Conservation (phyloP, 176 grass and related monocot genomes). For the Rhynchospora breviuscula region DNA sequence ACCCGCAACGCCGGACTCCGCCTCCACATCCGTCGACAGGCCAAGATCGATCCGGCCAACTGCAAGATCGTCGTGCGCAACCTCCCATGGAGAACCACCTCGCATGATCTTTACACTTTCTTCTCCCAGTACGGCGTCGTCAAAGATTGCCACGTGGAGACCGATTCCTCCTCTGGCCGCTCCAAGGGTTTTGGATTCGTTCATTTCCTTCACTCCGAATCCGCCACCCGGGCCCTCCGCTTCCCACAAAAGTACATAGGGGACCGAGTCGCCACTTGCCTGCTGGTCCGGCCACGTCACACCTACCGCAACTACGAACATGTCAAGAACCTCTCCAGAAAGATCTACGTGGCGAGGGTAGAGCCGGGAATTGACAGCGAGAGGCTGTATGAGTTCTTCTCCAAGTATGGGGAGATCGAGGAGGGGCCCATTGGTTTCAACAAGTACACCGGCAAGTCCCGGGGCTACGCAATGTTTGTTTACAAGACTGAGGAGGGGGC, state of each 20-base stretch:
- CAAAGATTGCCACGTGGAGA: background rate
- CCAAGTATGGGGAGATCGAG: conserved; percentile 46
- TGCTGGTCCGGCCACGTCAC: background rate
- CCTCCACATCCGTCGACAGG: background rate
- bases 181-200: conserved; percentile 1
- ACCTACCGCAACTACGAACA: background rate
- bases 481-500: conserved; percentile 41
- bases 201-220: background rate
- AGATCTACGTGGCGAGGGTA: background rate
- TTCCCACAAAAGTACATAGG: background rate
- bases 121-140: background rate
- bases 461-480: conserved; percentile 44
- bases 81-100: background rate
- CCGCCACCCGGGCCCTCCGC: background rate
- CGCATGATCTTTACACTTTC: background rate
- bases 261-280: background rate
- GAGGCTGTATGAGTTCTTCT: conserved; percentile 37
- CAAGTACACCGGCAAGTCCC: conserved; percentile 24
- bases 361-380: background rate
- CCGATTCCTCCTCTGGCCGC: background rate
- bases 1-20: background rate
- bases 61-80: background rate
- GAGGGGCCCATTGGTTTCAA: conserved; percentile 32
- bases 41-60: background rate
- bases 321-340: background rate